phyloP scores from a whole-genome alignment of 192 early-diverging fungal genomes.

The Coemansia biformis region DNA sequence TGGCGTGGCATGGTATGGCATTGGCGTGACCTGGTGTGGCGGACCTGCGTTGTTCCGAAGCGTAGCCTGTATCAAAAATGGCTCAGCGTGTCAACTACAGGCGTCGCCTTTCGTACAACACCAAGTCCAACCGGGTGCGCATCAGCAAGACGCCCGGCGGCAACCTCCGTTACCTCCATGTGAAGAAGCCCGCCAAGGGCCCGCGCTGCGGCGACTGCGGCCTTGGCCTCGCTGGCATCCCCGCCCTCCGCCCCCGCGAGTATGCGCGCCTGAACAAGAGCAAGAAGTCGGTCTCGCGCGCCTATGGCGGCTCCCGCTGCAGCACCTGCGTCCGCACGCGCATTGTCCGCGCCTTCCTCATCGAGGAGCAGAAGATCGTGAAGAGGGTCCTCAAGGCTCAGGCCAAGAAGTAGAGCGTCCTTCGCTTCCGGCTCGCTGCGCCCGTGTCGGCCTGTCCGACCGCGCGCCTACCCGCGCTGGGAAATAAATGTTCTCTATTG shows the following conservation, averaged over 20 bases:
- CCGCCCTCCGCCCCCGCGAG: conserved; percentile 86
- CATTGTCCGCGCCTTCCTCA: conserved; percentile 97
- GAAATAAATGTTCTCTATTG: too few species aligned
- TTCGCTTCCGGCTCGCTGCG: too few species aligned
- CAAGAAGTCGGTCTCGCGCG: conserved; percentile 89
- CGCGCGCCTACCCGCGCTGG: too few species aligned
- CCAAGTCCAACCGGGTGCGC: conserved; percentile 76
- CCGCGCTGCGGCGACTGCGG: conserved; percentile 98
- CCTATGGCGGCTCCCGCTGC: conserved; percentile 97
- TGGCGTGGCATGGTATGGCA: too few species aligned
- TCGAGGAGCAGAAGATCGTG: conserved; percentile 99
- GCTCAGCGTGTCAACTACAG: conserved; percentile 78
- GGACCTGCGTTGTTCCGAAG: too few species aligned
- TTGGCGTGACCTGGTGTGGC: too few species aligned
- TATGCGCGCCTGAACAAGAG: conserved; percentile 87
- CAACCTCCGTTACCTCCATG: conserved; percentile 85
- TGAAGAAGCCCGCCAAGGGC: conserved; percentile 85
- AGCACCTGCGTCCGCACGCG: conserved; percentile 76
- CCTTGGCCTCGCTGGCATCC: conserved; percentile 79
- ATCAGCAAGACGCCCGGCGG: conserved; percentile 80
- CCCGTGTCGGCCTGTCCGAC: too few species aligned
- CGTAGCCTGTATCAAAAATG: conserved; percentile 21
- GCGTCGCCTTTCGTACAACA: conserved; percentile 83
- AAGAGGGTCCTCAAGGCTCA: conserved; percentile 94
- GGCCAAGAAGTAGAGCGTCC: conserved; percentile 50